Base-by-base conservation (phyloP, 371 early-diverging fungal species). In the Sporodiniella umbellata region DNA sequence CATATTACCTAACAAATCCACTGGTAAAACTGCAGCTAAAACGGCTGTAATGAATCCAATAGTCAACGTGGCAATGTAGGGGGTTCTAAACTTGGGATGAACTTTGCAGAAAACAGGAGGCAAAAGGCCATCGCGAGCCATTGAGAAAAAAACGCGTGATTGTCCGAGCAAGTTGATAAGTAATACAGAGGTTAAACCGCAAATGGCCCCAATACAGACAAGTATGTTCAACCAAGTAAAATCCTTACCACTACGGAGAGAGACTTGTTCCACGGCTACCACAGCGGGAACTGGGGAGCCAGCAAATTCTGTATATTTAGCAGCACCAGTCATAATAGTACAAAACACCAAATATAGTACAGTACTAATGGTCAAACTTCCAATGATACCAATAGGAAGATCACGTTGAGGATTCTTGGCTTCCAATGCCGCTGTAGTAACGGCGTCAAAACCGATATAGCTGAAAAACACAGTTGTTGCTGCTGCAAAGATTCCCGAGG, bases 401-500 rank as follows among this genome's bases (percentile, higher is more conserved):
- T 94, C 92, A 7, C 85, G 72, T 30, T 83, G 79, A 21, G 96
- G 95, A 25, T 89, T 81, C 50, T 78, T 81, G 21, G 89, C 79
- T 71, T 95, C 96, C 66, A 90, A 87, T 2, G 96, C 88, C 2
- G 87, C 85, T 0, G 95, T 93, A 0, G 93, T 87, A 10, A 94
- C 88, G 8, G 90, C 81, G 64, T 94, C 95, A 66, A 93, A 93
- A 17, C 94, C 94, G 65, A 90, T 87, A 55, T 90, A 93, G 12
- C 92, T 85, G 56, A 94, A 95, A 65, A 94, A 93, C 8, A 94
- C 92, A 0, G 81, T 76, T n/a, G 83, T 79, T 8, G 92, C 81
- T 7, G 83, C 92, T 28, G 86, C 75, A 51, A 92, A 80, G 11
- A 95, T 60, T 24, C 93, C 95, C 8, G 69, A 47, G 2, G 64